Base-by-base conservation (phyloP, 2,329 filamentous ascomycete species). In the Chalaropsis ovoidea region DNA sequence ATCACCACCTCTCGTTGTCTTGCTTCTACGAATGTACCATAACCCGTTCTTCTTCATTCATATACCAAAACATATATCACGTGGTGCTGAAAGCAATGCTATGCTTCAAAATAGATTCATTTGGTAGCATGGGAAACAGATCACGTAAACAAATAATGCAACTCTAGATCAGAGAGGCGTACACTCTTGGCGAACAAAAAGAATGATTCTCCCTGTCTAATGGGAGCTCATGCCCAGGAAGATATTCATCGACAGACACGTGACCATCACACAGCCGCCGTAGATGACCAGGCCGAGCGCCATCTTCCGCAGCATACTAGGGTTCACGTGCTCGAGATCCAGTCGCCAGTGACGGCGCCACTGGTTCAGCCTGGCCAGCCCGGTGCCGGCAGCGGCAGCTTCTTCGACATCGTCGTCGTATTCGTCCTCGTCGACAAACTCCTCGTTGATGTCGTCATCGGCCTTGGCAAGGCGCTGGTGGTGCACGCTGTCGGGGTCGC, bases 401-500 rank as follows among this genome's bases (percentile, higher is more conserved):
- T 47, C 47, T n/a, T 52, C 65, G 5, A 31, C 31, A 2, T 63
- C 65, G 0, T 77, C 72, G 27, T 60, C 56, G 2, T 71, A 73
- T 4, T 77, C 78, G 68, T 83, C 77, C 0, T 82, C 78, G 45
- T 82, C 83, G 1, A 76, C 77, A 8, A 80, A 79, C 31, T 80
- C 69, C 61, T 88, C 87, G 45, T 82, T 80, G n/a, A 86, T 85
- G 69, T 93, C 89, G 71, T 97, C 94, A 70, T 96, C 90, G 72
- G 94, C 91, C 74, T 97, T 97, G 69, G 90, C 79, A 10, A 97
- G 79, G 15, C 88, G 84, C 73, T 96, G 93, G 71, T 96, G 91
- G 69, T 93, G 85, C 35, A 86, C 82, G 56, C 89, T 93, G 65
- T 96, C 88, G 0, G 94, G 94, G 27, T 90, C 86, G 13, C 90